These are phyloP conservation scores for Yamadazyma jaroonii DNA, from an alignment of 1,139 yeast genomes.

Conservation along the genomic window DNA sequence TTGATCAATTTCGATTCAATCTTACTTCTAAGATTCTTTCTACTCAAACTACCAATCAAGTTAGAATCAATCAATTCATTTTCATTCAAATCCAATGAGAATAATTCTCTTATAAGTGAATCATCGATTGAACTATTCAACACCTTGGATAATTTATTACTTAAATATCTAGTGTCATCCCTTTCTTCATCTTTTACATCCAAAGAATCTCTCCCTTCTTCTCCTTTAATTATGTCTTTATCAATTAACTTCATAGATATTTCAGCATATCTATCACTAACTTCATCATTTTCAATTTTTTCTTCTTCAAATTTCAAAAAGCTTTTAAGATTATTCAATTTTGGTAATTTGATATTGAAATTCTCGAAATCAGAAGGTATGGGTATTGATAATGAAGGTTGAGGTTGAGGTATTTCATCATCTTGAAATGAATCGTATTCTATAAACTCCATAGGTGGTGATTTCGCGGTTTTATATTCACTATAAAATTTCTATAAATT, in stretches of 20 bases:
- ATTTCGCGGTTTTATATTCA: constrained; percentile 1
- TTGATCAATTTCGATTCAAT: constrained; percentile 71
- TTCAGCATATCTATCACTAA: constrained; percentile 41
- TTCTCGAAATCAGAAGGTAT: constrained; percentile 39
- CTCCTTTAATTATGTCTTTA: constrained; percentile 4
- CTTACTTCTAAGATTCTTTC: constrained; percentile 62
- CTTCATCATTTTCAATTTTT: constrained; percentile 12
- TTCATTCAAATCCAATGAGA: constrained; percentile 31
- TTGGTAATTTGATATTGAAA: constrained; percentile 34
- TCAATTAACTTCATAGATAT: constrained; percentile 24
- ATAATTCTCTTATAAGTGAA: constrained; percentile 44
- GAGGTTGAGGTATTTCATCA: constrained; percentile 39
- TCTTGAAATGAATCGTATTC: constrained; percentile 38
- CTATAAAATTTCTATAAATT: neutral
- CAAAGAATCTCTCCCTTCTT: neutral
- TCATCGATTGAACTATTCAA: constrained; percentile 50
- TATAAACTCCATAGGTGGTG: constrained; percentile 38
- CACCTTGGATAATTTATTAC: constrained; percentile 50
- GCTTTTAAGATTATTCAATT: constrained; percentile 30
- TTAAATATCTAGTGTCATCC: constrained; percentile 20
- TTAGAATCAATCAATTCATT: constrained; percentile 49
- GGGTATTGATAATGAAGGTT: constrained; percentile 46
- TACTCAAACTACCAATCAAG: constrained; percentile 52
- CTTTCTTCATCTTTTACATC: constrained; percentile 1
- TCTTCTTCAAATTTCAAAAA: constrained; percentile 20